Percentiles rank a stretch among this genome's conserved stretches.
Conservation (phyloP, 768 basidiomycete genomes). For the Mycena sanguinolenta region DNA sequence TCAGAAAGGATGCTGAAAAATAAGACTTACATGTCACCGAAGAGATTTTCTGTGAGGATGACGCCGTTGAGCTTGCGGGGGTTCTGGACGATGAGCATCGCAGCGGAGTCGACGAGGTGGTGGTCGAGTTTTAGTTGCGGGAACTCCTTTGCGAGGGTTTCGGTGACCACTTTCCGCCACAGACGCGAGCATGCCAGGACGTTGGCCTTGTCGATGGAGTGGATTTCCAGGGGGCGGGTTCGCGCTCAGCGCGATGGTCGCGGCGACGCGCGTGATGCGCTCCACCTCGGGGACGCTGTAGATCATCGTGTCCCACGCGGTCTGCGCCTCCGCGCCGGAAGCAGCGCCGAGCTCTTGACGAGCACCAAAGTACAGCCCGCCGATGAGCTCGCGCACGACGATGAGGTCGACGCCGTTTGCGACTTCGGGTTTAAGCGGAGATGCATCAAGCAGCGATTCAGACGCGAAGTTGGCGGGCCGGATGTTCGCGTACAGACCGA, state of each 20-base stretch:
- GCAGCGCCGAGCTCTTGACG: constrained; percentile 87
- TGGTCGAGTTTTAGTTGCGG: constrained; percentile 91
- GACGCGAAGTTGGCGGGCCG: constrained; percentile 96
- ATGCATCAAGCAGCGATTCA: constrained; percentile 87
- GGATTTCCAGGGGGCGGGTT: constrained; percentile 90
- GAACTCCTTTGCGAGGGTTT: constrained; percentile 87
- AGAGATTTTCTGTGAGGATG: constrained; percentile 94
- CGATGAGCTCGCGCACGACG: constrained; percentile 96
- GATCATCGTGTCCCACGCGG: constrained; percentile 93
- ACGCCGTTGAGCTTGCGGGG: constrained; percentile 96
- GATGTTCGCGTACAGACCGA: constrained; percentile 98
- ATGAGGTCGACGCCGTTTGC: constrained; percentile 91
- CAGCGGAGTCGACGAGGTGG: constrained; percentile 93
- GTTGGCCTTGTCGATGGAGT: constrained; percentile 98
- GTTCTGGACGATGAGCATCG: constrained; percentile 93
- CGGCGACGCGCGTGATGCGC: constrained; percentile 95
- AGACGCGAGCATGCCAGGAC: constrained; percentile 94
- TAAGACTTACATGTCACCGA: constrained; percentile 91
- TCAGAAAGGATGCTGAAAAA: not conserved
- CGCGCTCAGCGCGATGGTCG: constrained; percentile 86
- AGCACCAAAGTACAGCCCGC: constrained; percentile 94
- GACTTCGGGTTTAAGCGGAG: constrained; percentile 89
- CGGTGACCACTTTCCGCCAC: constrained; percentile 94
- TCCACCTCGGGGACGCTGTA: constrained; percentile 94
- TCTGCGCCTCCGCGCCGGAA: constrained; percentile 63